Evolutionary conservation across 2,329 filamentous ascomycete genomes (phyloP).

Genomic region (Elsinoe ampelina): DNA sequence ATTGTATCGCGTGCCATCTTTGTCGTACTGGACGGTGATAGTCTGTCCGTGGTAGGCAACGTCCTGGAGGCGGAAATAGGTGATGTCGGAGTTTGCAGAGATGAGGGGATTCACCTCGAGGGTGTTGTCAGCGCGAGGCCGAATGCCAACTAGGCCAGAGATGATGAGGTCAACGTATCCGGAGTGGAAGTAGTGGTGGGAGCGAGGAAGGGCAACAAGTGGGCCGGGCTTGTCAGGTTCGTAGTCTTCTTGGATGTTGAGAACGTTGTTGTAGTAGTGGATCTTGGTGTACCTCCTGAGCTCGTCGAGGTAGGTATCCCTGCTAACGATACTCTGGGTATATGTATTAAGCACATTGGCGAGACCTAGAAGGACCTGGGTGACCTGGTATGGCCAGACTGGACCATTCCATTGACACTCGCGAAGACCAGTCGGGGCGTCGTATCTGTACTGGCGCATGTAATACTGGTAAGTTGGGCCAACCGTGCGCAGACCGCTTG

Average conservation of each 20-base stretch:
- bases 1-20: slow-evolving; percentile 27
- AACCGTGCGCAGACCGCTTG: slow-evolving; percentile 33
- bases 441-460: slow-evolving; percentile 36
- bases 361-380: slow-evolving; percentile 33
- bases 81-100: slow-evolving; percentile 24
- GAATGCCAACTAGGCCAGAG: slow-evolving; percentile 35
- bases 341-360: slow-evolving; percentile 38
- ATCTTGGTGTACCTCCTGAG: slow-evolving; percentile 33
- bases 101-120: slow-evolving; percentile 35
- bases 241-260: slow-evolving; percentile 38
- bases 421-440: slow-evolving; percentile 23
- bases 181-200: slow-evolving; percentile 39
- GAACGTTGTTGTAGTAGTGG: slow-evolving; percentile 31
- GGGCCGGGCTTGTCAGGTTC: slow-evolving; percentile 34
- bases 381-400: slow-evolving; percentile 37
- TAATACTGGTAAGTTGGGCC: slow-evolving; percentile 38
- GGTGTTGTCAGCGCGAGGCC: slow-evolving; percentile 30
- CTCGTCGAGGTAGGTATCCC: slow-evolving; percentile 29
- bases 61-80: slow-evolving; percentile 35
- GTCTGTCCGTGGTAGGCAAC: slow-evolving; percentile 36
- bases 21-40: slow-evolving; percentile 36
- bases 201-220: slow-evolving; percentile 35
- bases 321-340: slow-evolving; percentile 23
- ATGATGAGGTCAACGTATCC: slow-evolving; percentile 36
- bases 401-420: slow-evolving; percentile 41